Conservation (phyloP, 139 green algal genomes). For the Nannochloris sp. region DNA sequence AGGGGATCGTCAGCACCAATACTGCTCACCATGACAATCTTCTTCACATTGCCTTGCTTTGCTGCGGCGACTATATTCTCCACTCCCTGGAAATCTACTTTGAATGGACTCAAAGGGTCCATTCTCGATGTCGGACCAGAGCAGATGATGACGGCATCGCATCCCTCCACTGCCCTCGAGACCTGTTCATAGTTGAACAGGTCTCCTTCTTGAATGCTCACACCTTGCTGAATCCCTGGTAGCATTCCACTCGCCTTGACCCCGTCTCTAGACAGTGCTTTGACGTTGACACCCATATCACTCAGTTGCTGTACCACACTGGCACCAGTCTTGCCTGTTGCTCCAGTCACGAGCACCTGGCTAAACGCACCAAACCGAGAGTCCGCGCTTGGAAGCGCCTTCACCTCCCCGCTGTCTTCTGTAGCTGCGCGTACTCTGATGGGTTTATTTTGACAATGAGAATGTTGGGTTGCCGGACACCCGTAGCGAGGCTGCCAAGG, state of each 20-base stretch:
- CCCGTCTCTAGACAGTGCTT: conserved; percentile 49
- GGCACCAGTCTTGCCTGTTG: conserved; percentile 47
- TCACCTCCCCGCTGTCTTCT: too few relatives aligned
- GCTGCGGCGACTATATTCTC: conserved; percentile 63
- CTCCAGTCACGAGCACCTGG: conserved; percentile 47
- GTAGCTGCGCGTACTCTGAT: too few relatives aligned
- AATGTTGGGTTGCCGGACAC: too few relatives aligned
- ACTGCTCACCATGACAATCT: conserved; percentile 46
- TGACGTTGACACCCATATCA: conserved; percentile 33
- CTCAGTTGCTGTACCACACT: conserved; percentile 38
- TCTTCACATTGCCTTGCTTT: conserved; percentile 33
- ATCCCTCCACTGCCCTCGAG: conserved; percentile 35
- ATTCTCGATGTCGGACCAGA: conserved; percentile 43
- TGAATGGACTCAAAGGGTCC: conserved; percentile 66
- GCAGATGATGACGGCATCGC: conserved; percentile 51
- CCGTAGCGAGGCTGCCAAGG: too few relatives aligned
- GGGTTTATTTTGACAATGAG: too few relatives aligned
- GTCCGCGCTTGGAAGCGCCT: too few relatives aligned
- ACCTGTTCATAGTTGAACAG: conserved; percentile 50
- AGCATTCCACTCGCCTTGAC: conserved; percentile 30
- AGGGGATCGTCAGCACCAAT: conserved; percentile 66
- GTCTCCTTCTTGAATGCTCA: conserved; percentile 42
- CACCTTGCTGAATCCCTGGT: conserved; percentile 4
- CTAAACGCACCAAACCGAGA: neutral
- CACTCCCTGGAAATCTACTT: conserved; percentile 59